Base-by-base conservation (phyloP, 331 rosid genomes). In the Dryas integrifolia region DNA sequence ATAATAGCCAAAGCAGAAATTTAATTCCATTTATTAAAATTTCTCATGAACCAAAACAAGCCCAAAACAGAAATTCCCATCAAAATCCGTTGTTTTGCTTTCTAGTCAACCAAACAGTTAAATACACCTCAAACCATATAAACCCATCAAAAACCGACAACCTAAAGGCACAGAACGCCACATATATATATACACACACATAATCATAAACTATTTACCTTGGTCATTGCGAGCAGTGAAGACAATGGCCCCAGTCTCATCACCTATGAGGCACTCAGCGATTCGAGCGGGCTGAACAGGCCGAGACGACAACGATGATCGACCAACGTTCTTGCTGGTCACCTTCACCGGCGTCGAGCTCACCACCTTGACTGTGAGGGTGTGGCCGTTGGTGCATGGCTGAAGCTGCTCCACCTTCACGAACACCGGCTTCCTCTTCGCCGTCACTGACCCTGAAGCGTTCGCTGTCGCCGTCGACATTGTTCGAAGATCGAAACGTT, bases 221-320 rank as follows among this genome's bases (percentile, higher is more conserved):
- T 92, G 98, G 11, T 92, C 96, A 39, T 90, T 92, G 73, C 96
- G 96, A 78, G 98, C 98, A 0, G 98, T 92, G 82, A 90, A 92
- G 77, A 90, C 69, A 12, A 90, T 84, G 74, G 88, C 75, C 44
- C 92, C 98, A 1, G 95, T 90, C 80, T 92, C 96, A 18, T 92
- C 98, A 4, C 96, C 98, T 10, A 92, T 81, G 41, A 88, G 67
- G 77, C 95, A 92, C 80, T 92, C 98, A 15, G 98, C 81, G 26
- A 92, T 92, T 8, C 92, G 90, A 9, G 95, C 38, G 6, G 93
- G 92, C 5, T 89, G 85, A 16, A 50, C 72, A 52, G 85, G 82
- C 24, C 87, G 88, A 57, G 86, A 69, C 6, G 82, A 66, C 0
- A 81, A 65, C 26, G 96, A 80, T 55, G 81, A 70, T 61, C 81